Conservation (phyloP, 2,329 filamentous ascomycete genomes). For the Colletotrichum euphorbiae region DNA sequence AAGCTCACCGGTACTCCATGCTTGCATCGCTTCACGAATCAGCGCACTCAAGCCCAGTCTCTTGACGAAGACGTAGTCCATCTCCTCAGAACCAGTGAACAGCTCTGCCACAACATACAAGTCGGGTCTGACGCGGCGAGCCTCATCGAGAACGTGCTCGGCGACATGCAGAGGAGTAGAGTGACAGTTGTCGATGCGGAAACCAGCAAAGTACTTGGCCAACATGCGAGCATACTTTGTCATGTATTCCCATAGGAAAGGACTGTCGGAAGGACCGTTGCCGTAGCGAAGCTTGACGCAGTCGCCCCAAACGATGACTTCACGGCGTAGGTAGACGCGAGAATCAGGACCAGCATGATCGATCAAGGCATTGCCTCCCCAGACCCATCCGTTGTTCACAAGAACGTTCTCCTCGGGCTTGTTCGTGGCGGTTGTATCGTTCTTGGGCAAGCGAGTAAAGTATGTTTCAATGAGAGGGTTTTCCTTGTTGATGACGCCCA, state of each 20-base stretch:
- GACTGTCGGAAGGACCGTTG: slow-evolving; percentile 81
- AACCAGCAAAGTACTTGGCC: slow-evolving; percentile 94
- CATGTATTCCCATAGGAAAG: slow-evolving; percentile 97
- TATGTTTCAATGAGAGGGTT: slow-evolving; percentile 93
- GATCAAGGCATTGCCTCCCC: slow-evolving; percentile 93
- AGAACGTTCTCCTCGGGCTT: slow-evolving; percentile 81
- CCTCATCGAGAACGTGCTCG: slow-evolving; percentile 93
- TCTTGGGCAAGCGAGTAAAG: slow-evolving; percentile 88
- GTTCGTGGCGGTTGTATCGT: slow-evolving; percentile 81
- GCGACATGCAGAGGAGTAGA: slow-evolving; percentile 95
- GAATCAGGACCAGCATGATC: slow-evolving; percentile 94
- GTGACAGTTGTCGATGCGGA: slow-evolving; percentile 98
- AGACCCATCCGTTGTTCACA: slow-evolving; percentile 98
- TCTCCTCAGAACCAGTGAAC: slow-evolving; percentile 94
- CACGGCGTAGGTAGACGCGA: slow-evolving; percentile 91
- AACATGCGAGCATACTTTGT: slow-evolving; percentile 89
- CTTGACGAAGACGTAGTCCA: slow-evolving; percentile 96
- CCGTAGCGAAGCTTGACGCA: slow-evolving; percentile 98
- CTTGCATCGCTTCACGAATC: slow-evolving; percentile 98
- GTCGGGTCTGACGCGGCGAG: slow-evolving; percentile 87
- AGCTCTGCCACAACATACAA: slow-evolving; percentile 94
- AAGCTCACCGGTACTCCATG: slow-evolving; percentile 93
- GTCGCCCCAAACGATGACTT: slow-evolving; percentile 98
- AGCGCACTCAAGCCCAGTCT: slow-evolving; percentile 89
- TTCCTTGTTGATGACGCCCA: slow-evolving; percentile 80